Base-by-base conservation (phyloP, 2,329 filamentous ascomycete genomes). In the Nemania abortiva region DNA sequence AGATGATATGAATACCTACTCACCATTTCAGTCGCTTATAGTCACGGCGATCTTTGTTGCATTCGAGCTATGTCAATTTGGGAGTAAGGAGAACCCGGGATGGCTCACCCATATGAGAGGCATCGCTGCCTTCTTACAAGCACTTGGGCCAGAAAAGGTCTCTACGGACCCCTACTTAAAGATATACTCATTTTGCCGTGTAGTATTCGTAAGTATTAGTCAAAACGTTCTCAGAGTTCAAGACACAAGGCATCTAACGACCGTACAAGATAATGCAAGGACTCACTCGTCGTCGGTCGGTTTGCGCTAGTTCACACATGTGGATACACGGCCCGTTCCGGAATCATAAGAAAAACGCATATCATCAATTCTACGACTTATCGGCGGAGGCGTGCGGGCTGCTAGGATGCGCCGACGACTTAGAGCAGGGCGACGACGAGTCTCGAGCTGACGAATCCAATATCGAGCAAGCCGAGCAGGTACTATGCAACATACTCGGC, bases 61-160 rank as follows among this genome's bases (percentile, higher is more conserved):
- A 1, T 74, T 73, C 31, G 73, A 74, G 65, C 70, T 74, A 1
- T 74, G 68, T 37, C 71, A 74, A 31, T 74, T 74, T 49, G 73
- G 73, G 10, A 72, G 65, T n/a, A 61, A 65, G 27, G 45, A 58
- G 1, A 73, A 73, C 45, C 54, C 67, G 9, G 73, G 71, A 15
- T 73, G 73, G 71, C 63, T 66, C 18, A 70, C 68, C 3, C 73
- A 74, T 45, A 65, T 72, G 68, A 52, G 65, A 31, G 71, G 73
- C 2, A 68, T 73, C 27, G 67, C 70, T 3, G 69, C 73, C 3
- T 62, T 69, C 15, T 24, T 74, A 22, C 61, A 63, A 20, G 56
- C 64, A 3, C 66, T 74, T 10, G 72, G 71, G 5, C 71, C 73
- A 1, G 70, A 70, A 15, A 70, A 31, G 50, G 71, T 74, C 45